These are phyloP conservation scores for Verticillium nonalfalfae DNA, from an alignment of 2,329 filamentous ascomycete species.

Conservation along the genomic window DNA sequence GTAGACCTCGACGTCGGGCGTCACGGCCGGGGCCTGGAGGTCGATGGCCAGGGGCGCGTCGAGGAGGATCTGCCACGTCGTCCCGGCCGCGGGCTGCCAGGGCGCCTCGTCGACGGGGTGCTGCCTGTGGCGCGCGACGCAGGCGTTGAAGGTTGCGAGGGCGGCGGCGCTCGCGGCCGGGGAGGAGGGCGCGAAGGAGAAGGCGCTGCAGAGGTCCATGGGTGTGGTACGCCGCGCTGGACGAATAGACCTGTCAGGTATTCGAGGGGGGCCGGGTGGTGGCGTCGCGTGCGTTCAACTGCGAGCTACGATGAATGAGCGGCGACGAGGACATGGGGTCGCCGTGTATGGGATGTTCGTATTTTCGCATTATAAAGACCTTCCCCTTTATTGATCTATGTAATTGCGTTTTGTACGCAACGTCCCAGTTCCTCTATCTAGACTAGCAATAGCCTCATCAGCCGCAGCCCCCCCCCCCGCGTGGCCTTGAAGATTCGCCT, in stretches of 20 bases:
- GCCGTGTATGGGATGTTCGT: no score
- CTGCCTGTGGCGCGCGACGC: neutral
- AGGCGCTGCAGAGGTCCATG: neutral
- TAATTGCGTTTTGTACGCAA: no score
- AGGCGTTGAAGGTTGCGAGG: neutral
- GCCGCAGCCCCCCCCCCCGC: neutral
- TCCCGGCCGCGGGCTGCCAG: conserved; percentile 47
- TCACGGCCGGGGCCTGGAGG: conserved; percentile 28
- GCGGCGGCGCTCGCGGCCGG: neutral
- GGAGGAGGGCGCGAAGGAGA: neutral
- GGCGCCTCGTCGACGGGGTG: neutral
- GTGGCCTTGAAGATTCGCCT: neutral
- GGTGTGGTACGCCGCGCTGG: no score
- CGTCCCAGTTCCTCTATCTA: no score
- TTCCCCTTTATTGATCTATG: no score
- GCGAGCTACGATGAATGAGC: no score
- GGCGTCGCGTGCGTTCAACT: no score
- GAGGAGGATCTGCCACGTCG: conserved; percentile 58
- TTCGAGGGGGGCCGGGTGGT: no score
- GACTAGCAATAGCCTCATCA: neutral
- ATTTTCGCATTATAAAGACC: no score
- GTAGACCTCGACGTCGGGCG: conserved; percentile 42
- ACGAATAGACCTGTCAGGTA: no score
- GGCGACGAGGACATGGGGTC: no score
- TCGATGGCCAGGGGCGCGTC: conserved; percentile 28